Conservation (phyloP, 1,284 basidiomycete genomes). For the Ganoderma sp. region DNA sequence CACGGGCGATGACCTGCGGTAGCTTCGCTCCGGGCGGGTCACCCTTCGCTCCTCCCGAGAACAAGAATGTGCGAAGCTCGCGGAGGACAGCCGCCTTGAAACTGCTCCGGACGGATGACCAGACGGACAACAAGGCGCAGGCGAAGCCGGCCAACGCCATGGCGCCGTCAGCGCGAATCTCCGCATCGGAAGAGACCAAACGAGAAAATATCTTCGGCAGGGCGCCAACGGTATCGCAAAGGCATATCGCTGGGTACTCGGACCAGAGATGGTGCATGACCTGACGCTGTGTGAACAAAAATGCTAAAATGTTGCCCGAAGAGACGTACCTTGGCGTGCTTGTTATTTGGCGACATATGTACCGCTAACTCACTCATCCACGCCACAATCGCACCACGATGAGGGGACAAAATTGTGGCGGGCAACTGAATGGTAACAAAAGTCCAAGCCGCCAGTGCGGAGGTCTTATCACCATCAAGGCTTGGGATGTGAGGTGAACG, state of each 20-base stretch:
- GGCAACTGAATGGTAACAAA: slow-evolving; percentile 57
- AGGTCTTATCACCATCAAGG: slow-evolving; percentile 51
- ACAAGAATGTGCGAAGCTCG: slow-evolving; percentile 36
- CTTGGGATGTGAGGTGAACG: slow-evolving; percentile 44
- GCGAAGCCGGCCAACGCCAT: slow-evolving; percentile 51
- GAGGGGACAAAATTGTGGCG: slow-evolving; percentile 41
- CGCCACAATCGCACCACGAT: slow-evolving; percentile 37
- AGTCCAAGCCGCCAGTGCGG: slow-evolving; percentile 54
- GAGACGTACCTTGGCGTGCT: slow-evolving; percentile 45
- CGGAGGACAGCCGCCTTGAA: slow-evolving; percentile 33
- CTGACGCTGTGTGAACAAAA: slow-evolving; percentile 37
- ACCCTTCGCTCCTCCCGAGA: neutral
- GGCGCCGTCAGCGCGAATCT: slow-evolving; percentile 47
- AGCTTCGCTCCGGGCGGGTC: slow-evolving; percentile 27
- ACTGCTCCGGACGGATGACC: slow-evolving; percentile 16
- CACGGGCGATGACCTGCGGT: slow-evolving; percentile 31
- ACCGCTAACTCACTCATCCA: slow-evolving; percentile 45
- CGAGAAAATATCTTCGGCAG: slow-evolving; percentile 47
- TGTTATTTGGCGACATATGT: slow-evolving; percentile 10
- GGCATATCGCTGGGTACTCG: slow-evolving; percentile 41
- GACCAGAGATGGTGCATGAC: slow-evolving; percentile 48
- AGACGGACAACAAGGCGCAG: slow-evolving; percentile 35
- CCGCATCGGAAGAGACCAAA: slow-evolving; percentile 42
- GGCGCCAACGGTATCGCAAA: slow-evolving; percentile 41
- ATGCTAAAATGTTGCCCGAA: slow-evolving; percentile 42